phyloP scores from a whole-genome alignment of 1,139 yeast species.

The Groenewaldozyma auringiensis region DNA sequence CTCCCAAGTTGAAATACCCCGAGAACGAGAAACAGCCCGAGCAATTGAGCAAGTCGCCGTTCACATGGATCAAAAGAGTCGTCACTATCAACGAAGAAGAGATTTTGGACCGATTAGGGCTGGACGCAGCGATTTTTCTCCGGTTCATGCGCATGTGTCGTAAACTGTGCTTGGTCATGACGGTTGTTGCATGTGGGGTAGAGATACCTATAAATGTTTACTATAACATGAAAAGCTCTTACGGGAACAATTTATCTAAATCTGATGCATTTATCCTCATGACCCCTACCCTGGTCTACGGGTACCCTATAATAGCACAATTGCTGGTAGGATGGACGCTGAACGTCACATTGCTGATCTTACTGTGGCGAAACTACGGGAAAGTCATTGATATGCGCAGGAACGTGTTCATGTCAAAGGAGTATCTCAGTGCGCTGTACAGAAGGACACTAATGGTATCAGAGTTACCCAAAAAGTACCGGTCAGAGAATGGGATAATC shows the following conservation, averaged over 20 bases:
- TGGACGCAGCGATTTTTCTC: slow-evolving; percentile 34
- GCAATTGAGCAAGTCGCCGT: slow-evolving; percentile 19
- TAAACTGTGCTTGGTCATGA: slow-evolving; percentile 25
- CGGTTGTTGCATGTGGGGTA: slow-evolving; percentile 30
- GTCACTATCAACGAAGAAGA: slow-evolving; percentile 24
- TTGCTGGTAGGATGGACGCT: slow-evolving; percentile 31
- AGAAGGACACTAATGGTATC: slow-evolving; percentile 31
- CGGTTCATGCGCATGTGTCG: slow-evolving; percentile 31
- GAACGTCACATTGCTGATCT: slow-evolving; percentile 23
- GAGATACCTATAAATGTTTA: slow-evolving; percentile 35
- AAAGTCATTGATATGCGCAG: slow-evolving; percentile 27
- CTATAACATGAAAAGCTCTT: slow-evolving; percentile 24
- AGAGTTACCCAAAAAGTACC: slow-evolving; percentile 27
- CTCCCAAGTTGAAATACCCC: slow-evolving; percentile 26
- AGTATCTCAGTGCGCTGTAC: slow-evolving; percentile 26
- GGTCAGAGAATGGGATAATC: slow-evolving; percentile 26
- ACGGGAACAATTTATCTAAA: slow-evolving; percentile 19
- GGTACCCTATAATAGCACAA: slow-evolving; percentile 31
- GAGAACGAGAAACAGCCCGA: slow-evolving; percentile 19
- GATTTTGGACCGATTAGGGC: slow-evolving; percentile 28
- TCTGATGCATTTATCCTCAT: slow-evolving; percentile 32
- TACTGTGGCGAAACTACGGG: slow-evolving; percentile 28
- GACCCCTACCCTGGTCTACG: slow-evolving; percentile 32
- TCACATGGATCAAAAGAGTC: slow-evolving; percentile 27
- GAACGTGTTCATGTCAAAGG: slow-evolving; percentile 21